Percentiles rank a stretch among this genome's conserved stretches.
phyloP scores from a whole-genome alignment of 441 rosid species.

The Manihot esculenta region DNA sequence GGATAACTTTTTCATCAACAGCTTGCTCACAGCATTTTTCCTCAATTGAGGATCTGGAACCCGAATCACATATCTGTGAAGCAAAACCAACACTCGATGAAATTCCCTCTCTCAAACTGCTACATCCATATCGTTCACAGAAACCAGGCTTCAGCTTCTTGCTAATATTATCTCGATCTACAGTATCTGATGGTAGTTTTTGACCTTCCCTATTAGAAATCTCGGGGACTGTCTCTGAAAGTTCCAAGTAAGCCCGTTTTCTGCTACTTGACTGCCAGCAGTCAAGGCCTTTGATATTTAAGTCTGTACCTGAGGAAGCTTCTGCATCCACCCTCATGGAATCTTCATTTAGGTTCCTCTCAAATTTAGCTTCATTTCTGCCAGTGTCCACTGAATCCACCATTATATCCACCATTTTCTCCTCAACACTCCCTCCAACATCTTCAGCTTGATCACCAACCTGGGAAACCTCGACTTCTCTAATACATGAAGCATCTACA shows the following conservation, averaged over 20 bases:
- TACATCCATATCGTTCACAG: slow-evolving; percentile 36
- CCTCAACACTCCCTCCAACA: slow-evolving; percentile 23
- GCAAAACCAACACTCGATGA: slow-evolving; percentile 33
- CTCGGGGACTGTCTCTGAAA: slow-evolving; percentile 34
- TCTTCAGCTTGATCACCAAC: slow-evolving; percentile 32
- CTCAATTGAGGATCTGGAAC: slow-evolving; percentile 33
- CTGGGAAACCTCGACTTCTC: slow-evolving; percentile 29
- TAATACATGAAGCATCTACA: slow-evolving; percentile 26
- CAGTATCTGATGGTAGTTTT: slow-evolving; percentile 35
- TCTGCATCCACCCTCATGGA: slow-evolving; percentile 31
- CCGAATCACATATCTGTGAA: slow-evolving; percentile 35
- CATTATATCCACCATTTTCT: slow-evolving; percentile 32
- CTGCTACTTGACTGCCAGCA: slow-evolving; percentile 35
- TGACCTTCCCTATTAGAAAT: slow-evolving; percentile 25
- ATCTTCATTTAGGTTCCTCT: slow-evolving; percentile 35
- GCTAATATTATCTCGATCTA: slow-evolving; percentile 36
- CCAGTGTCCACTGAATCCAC: slow-evolving; percentile 29
- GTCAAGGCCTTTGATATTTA: slow-evolving; percentile 15
- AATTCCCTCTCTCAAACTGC: slow-evolving; percentile 31
- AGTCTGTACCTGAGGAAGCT: slow-evolving; percentile 28
- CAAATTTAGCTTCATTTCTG: slow-evolving; percentile 35
- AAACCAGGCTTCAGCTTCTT: slow-evolving; percentile 56
- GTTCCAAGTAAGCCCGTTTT: slow-evolving; percentile 51
- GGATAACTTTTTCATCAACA: slow-evolving; percentile 44
- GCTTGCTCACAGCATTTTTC: slow-evolving; percentile 28